Evolutionary conservation across 2,329 filamentous ascomycete genomes (phyloP).

Genomic region (Zasmidium angulare): DNA sequence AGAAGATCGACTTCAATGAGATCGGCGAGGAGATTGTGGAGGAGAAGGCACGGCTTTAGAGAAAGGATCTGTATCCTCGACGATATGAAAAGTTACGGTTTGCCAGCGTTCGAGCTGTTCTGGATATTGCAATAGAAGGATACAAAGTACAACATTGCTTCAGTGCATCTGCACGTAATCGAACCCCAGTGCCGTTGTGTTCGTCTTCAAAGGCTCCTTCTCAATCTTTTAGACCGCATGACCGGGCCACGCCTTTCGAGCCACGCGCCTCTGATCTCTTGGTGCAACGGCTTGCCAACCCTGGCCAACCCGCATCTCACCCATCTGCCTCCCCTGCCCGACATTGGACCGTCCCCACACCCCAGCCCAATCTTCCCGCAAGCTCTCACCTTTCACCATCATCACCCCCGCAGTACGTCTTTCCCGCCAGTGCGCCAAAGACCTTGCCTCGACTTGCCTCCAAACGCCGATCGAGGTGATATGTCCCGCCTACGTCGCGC

Average conservation of each 20-base stretch:
- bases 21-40: conserved; percentile 33
- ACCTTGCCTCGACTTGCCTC: conserved; percentile 2
- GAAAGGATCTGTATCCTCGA: neutral
- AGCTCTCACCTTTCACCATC: neutral
- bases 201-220: too few relatives aligned
- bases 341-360: neutral
- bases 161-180: too few relatives aligned
- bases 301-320: neutral
- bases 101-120: neutral
- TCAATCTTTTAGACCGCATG: too few relatives aligned
- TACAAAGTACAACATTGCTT: too few relatives aligned
- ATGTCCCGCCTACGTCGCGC: conserved; percentile 7
- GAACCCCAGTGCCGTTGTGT: too few relatives aligned
- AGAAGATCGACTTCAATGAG: conserved; percentile 57
- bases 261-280: too few relatives aligned
- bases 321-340: neutral
- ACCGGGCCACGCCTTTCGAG: too few relatives aligned
- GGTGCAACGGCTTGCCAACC: neutral
- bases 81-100: neutral
- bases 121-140: neutral
- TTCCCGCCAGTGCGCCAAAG: neutral
- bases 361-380: neutral
- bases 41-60: conserved; percentile 19
- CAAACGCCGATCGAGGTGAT: conserved; percentile 12
- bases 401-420: neutral